Evolutionary conservation across 1,284 basidiomycete species (phyloP).

Genomic region (Ganoderma multipileum): DNA sequence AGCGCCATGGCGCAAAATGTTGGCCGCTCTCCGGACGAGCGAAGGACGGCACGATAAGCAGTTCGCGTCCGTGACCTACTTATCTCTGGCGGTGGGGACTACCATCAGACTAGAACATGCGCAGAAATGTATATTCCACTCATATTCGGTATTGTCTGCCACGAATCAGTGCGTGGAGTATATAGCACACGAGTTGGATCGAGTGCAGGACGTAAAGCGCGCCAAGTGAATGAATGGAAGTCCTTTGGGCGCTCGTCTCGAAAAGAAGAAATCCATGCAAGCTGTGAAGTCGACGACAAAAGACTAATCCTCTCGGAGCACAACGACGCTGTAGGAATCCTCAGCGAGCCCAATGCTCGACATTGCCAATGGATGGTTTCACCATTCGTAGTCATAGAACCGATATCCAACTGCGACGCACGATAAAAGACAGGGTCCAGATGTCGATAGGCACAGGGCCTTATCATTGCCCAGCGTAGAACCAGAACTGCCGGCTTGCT

Average conservation of each 20-base stretch:
- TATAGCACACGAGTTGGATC: neutral
- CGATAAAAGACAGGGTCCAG: neutral
- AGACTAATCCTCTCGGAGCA: neutral
- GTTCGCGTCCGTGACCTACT: constrained; percentile 13
- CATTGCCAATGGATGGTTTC: neutral
- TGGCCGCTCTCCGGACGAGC: constrained; percentile 25
- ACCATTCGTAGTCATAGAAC: neutral
- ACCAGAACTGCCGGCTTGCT: neutral
- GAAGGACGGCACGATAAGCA: constrained; percentile 17
- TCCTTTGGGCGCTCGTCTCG: neutral
- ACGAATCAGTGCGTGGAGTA: neutral
- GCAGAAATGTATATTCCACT: neutral
- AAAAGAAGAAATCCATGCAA: neutral
- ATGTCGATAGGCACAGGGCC: neutral
- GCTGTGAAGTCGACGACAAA: neutral
- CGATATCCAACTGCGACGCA: neutral
- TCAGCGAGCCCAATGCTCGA: neutral
- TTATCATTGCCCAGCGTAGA: neutral
- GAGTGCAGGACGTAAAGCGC: neutral
- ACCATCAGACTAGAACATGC: constrained; percentile 10
- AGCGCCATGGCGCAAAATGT: neutral
- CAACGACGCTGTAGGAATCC: neutral
- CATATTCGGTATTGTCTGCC: neutral
- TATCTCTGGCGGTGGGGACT: constrained; percentile 15
- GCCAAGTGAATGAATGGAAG: neutral